A percentile compares a stretch with the other conserved stretches of the same genome.
phyloP scores from a whole-genome alignment of 257 asterid genomes.

The Solanum chaucha region DNA sequence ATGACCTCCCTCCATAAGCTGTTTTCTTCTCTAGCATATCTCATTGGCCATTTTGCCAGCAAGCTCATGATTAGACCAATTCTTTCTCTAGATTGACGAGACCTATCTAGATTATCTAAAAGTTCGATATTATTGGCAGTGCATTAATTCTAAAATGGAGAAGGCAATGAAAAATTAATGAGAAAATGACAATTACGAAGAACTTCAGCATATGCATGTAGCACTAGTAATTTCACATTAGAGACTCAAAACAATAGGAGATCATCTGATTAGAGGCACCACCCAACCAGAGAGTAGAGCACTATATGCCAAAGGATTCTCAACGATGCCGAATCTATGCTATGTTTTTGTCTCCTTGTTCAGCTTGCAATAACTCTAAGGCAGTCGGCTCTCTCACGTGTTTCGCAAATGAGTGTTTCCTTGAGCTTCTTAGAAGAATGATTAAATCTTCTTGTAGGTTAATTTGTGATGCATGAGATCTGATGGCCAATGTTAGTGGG shows the following conservation, averaged over 20 bases:
- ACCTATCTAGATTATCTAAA: background rate
- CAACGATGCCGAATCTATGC: background rate
- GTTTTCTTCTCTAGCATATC: background rate
- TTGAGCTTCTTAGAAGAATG: background rate
- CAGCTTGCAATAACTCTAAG: background rate
- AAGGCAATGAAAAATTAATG: background rate
- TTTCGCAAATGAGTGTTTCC: background rate
- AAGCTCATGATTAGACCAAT: background rate
- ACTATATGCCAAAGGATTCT: background rate
- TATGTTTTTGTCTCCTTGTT: background rate
- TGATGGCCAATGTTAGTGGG: background rate
- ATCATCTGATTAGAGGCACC: background rate
- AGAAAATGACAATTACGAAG: background rate
- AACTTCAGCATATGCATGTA: background rate
- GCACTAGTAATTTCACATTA: background rate
- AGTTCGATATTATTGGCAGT: background rate
- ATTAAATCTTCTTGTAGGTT: background rate
- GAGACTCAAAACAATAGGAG: background rate
- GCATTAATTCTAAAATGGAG: background rate
- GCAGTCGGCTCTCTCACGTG: background rate
- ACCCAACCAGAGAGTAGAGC: background rate
- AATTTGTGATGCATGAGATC: background rate
- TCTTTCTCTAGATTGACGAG: background rate
- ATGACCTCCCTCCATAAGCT: background rate
- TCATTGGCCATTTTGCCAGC: background rate